Conservation (phyloP, 768 basidiomycete species). For the Lyophyllum atratum region DNA sequence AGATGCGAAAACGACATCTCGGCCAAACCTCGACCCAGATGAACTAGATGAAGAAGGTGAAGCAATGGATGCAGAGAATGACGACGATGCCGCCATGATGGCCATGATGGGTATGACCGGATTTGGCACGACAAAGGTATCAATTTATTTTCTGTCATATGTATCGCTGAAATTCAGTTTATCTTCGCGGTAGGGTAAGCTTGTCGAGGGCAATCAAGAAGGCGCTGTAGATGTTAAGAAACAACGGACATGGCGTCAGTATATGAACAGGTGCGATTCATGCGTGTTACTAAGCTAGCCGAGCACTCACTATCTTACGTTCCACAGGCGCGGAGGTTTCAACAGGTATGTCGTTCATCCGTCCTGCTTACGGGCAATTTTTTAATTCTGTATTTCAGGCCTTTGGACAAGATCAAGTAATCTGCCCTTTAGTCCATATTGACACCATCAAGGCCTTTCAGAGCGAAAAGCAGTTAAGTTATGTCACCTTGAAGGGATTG, state of each 20-base stretch:
- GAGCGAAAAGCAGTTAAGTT: conserved; percentile 18
- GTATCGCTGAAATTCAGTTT: background rate
- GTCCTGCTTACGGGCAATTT: background rate
- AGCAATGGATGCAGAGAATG: conserved; percentile 55
- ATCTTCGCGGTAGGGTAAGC: conserved; percentile 66
- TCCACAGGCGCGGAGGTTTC: conserved; percentile 75
- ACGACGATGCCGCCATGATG: conserved; percentile 83
- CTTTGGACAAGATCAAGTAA: conserved; percentile 93
- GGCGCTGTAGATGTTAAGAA: conserved; percentile 71
- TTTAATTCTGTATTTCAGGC: conserved; percentile 48
- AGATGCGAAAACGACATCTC: conserved; percentile 13
- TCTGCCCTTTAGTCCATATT: no score
- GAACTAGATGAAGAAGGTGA: conserved; percentile 47
- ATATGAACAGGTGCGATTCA: conserved; percentile 86
- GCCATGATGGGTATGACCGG: conserved; percentile 87
- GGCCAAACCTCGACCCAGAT: conserved; percentile 43
- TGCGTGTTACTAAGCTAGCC: background rate
- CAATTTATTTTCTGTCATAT: conserved; percentile 9
- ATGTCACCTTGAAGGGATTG: conserved; percentile 6
- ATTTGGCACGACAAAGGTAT: conserved; percentile 89
- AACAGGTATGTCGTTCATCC: conserved; percentile 54
- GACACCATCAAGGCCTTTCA: background rate
- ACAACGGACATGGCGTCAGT: conserved; percentile 92
- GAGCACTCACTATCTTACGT: conserved; percentile 10
- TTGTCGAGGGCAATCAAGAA: conserved; percentile 82